phyloP scores from a whole-genome alignment of 2,329 filamentous ascomycete species.

The Aspergillus bombycis region DNA sequence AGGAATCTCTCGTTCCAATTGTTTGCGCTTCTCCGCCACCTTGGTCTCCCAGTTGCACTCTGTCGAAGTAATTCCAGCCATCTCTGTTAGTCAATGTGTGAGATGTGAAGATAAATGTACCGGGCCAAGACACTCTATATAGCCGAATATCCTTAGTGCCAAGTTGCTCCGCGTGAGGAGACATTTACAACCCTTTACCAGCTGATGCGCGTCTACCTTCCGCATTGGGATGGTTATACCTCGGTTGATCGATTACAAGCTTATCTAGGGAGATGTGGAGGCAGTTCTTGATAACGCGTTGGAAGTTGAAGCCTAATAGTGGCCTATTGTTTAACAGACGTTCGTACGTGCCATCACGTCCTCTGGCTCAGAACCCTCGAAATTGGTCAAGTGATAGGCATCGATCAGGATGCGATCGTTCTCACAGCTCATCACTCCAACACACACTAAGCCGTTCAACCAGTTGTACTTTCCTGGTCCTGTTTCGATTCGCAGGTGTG shows the following conservation, averaged over 20 bases:
- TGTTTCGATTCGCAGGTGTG: constrained; percentile 27
- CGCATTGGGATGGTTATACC: neutral
- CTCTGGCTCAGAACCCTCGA: constrained; percentile 22
- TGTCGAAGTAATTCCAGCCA: constrained; percentile 16
- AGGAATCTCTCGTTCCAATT: constrained; percentile 36
- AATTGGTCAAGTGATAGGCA: constrained; percentile 30
- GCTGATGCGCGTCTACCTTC: neutral
- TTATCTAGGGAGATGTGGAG: neutral
- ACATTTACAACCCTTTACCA: too few relatives aligned
- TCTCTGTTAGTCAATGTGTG: neutral
- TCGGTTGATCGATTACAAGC: neutral
- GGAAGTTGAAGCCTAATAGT: neutral
- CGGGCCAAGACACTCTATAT: neutral
- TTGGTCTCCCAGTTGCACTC: constrained; percentile 23
- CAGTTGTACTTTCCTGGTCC: constrained; percentile 27
- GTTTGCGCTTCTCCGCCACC: constrained; percentile 31
- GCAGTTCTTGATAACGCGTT: neutral
- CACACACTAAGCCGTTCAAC: constrained; percentile 30
- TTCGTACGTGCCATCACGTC: constrained; percentile 21
- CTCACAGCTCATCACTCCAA: constrained; percentile 28
- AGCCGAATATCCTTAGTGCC: neutral
- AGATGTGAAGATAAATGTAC: too few relatives aligned
- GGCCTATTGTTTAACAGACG: neutral
- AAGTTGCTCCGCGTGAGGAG: neutral
- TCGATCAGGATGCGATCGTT: constrained; percentile 28